phyloP scores from a whole-genome alignment of 2,329 filamentous ascomycete genomes.

The Fusarium tupiense region DNA sequence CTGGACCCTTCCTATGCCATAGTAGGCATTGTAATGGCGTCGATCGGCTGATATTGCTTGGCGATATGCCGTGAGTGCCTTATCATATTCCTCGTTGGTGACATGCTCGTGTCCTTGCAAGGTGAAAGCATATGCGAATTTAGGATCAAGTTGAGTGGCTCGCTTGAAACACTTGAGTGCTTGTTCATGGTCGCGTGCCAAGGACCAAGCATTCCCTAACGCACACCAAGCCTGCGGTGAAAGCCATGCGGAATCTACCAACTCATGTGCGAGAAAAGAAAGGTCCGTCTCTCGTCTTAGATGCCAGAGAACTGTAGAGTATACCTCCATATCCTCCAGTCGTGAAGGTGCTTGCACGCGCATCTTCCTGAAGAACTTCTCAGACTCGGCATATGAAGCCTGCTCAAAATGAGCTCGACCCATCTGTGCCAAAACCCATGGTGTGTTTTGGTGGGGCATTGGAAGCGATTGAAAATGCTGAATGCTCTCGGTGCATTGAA shows the following conservation, averaged over 20 bases:
- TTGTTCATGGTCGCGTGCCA: constrained; percentile 92
- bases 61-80: constrained; percentile 87
- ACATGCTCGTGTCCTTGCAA: constrained; percentile 96
- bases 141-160: constrained; percentile 88
- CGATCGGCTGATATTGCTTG: constrained; percentile 85
- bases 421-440: constrained; percentile 92
- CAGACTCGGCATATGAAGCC: constrained; percentile 84
- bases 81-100: constrained; percentile 96
- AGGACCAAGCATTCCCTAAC: constrained; percentile 92
- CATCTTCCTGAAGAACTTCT: constrained; percentile 84
- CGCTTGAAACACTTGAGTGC: constrained; percentile 94
- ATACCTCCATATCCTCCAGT: constrained; percentile 96
- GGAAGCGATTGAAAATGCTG: constrained; percentile 78
- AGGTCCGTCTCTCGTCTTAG: constrained; percentile 91
- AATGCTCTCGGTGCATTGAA: constrained; percentile 80
- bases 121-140: constrained; percentile 95
- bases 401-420: constrained; percentile 93
- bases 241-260: constrained; percentile 86
- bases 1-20: constrained; percentile 84
- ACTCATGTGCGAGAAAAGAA: constrained; percentile 89
- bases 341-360: constrained; percentile 82
- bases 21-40: constrained; percentile 98
- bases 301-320: constrained; percentile 99
- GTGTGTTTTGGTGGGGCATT: constrained; percentile 82
- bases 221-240: constrained; percentile 97